phyloP scores from a whole-genome alignment of 2,329 filamentous ascomycete species.

The Scytalidium sp. region DNA sequence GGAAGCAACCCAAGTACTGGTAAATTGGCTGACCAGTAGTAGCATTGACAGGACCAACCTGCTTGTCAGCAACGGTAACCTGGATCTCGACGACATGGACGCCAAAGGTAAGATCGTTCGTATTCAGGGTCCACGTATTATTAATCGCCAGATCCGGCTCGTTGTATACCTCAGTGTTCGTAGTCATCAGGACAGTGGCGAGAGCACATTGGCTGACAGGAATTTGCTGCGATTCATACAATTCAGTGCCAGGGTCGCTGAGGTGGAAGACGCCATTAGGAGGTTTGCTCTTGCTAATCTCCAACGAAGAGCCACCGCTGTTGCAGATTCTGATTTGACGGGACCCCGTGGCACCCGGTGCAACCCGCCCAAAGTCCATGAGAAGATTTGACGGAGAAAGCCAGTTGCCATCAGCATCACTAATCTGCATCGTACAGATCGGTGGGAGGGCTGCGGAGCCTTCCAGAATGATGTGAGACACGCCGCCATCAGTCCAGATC shows the following conservation, averaged over 20 bases:
- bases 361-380: conserved; percentile 25
- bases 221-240: conserved; percentile 26
- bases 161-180: conserved; percentile 22
- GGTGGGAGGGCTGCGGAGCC: conserved; percentile 25
- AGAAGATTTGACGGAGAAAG: conserved; percentile 14
- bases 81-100: conserved; percentile 28
- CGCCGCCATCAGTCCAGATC: conserved; percentile 27
- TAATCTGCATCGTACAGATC: conserved; percentile 27
- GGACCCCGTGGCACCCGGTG: conserved; percentile 20
- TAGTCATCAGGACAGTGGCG: conserved; percentile 23
- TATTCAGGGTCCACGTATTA: conserved; percentile 34
- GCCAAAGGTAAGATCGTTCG: conserved; percentile 33
- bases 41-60: conserved; percentile 24
- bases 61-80: conserved; percentile 17
- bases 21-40: conserved; percentile 16
- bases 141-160: conserved; percentile 16
- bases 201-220: conserved; percentile 22
- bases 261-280: conserved; percentile 21
- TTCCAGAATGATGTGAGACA: conserved; percentile 21
- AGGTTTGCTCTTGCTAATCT: conserved; percentile 28
- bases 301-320: conserved; percentile 25
- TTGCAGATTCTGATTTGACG: conserved; percentile 27
- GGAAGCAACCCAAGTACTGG: conserved; percentile 30
- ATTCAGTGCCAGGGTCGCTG: conserved; percentile 19
- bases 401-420: conserved; percentile 29